Conservation (phyloP, 441 rosid species). For the Viola pubescens region DNA sequence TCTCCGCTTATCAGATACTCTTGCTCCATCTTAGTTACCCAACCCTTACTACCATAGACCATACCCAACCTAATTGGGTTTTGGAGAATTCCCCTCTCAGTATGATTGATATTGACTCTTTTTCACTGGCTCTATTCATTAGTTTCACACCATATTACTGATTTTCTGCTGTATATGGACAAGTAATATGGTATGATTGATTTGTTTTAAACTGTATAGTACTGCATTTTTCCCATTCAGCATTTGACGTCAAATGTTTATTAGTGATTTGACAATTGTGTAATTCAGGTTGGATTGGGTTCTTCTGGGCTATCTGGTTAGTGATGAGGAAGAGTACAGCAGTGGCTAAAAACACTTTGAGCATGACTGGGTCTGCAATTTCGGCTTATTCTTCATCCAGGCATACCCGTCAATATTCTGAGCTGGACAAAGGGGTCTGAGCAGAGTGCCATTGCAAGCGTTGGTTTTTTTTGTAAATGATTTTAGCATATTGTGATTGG, state of each 20-base stretch:
- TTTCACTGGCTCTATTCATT: neutral
- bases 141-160: neutral
- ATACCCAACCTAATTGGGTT: too few species aligned
- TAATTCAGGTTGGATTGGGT: conserved; percentile 83
- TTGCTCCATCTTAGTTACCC: too few species aligned
- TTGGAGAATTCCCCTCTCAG: too few species aligned
- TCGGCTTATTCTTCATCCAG: conserved; percentile 39
- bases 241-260: neutral
- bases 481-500: too few species aligned
- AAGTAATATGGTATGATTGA: neutral
- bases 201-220: neutral
- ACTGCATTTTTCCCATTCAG: neutral
- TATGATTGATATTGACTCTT: neutral
- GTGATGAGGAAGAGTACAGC: conserved; percentile 50
- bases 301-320: conserved; percentile 68
- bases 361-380: conserved; percentile 50
- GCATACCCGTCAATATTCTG: conserved; percentile 19
- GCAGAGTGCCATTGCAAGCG: too few species aligned
- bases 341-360: conserved; percentile 56
- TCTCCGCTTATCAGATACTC: too few species aligned
- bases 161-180: neutral
- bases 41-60: too few species aligned
- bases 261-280: conserved; percentile 2
- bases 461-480: too few species aligned
- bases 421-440: conserved; percentile 12